A percentile compares a stretch with the other conserved stretches of the same genome.
Evolutionary conservation across 2,329 filamentous ascomycete species (phyloP).

Genomic region (Zymoseptoria crescenta): DNA sequence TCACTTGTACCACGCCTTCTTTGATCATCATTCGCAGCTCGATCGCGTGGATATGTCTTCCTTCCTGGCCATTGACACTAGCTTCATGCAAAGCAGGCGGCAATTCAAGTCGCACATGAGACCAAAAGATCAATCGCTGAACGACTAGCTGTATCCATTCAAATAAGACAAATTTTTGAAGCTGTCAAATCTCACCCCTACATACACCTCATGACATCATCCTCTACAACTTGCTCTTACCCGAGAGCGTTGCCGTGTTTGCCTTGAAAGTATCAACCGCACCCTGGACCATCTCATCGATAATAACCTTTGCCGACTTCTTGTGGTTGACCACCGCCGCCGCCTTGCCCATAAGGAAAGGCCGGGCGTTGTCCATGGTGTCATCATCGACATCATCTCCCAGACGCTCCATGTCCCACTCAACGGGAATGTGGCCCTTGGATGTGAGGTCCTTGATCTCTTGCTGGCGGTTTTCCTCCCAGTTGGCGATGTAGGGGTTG

Average conservation of each 20-base stretch:
- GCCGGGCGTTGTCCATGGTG: conserved; percentile 80
- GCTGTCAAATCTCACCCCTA: not conserved
- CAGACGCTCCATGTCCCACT: conserved; percentile 85
- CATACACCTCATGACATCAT: not conserved
- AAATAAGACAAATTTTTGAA: not conserved
- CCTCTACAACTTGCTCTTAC: conserved; percentile 31
- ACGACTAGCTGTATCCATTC: not conserved
- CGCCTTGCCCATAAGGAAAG: conserved; percentile 94
- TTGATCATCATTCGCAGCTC: no score
- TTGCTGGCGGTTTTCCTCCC: conserved; percentile 81
- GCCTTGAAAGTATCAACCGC: conserved; percentile 41
- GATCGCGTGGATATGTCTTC: no score
- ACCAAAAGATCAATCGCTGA: not conserved
- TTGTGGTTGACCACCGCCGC: conserved; percentile 88
- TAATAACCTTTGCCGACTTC: conserved; percentile 82
- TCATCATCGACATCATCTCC: conserved; percentile 63
- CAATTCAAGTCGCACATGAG: not conserved
- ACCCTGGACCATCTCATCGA: conserved; percentile 87
- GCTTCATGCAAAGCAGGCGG: not conserved
- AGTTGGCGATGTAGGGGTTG: conserved; percentile 90
- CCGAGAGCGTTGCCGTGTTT: conserved; percentile 22
- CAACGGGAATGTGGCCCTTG: conserved; percentile 87
- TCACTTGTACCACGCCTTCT: no score
- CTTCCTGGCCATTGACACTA: no score
- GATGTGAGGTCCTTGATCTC: conserved; percentile 90